A percentile compares a stretch with the other conserved stretches of the same genome.
Conservation (phyloP, 192 early-diverging fungal genomes). For the Dimargaris xerosporica region DNA sequence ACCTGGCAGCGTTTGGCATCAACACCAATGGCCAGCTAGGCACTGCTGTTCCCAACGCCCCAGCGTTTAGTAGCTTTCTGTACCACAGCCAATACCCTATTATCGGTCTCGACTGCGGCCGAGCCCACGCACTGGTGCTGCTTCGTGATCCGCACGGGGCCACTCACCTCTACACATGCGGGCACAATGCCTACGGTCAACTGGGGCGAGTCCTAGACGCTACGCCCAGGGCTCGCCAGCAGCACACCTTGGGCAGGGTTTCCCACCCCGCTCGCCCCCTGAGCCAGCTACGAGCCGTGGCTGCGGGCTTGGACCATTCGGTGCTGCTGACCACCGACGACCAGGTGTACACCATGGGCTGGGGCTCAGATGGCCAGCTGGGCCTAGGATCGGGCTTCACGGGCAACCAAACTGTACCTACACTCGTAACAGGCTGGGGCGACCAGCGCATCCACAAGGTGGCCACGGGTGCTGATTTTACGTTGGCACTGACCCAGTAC, state of each 20-base stretch:
- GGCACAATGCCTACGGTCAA: background rate
- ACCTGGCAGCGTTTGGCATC: background rate
- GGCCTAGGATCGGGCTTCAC: background rate
- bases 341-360: conserved; percentile 7
- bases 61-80: background rate
- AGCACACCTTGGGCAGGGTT: background rate
- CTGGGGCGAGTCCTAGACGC: background rate
- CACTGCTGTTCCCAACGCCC: too few species aligned
- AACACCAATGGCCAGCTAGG: conserved; percentile 6
- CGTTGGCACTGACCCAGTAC: background rate
- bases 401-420: background rate
- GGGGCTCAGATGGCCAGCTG: conserved; percentile 12
- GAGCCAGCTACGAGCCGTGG: background rate
- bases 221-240: background rate
- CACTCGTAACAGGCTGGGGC: background rate
- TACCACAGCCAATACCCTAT: background rate
- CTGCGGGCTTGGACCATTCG: conserved; percentile 5
- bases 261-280: background rate
- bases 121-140: background rate
- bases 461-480: conserved; percentile 1
- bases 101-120: background rate
- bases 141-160: background rate
- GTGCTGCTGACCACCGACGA: background rate
- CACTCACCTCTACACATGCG: background rate
- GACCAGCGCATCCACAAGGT: background rate